Conservation (phyloP, 345 rosid species). For the Aegle marmelos region DNA sequence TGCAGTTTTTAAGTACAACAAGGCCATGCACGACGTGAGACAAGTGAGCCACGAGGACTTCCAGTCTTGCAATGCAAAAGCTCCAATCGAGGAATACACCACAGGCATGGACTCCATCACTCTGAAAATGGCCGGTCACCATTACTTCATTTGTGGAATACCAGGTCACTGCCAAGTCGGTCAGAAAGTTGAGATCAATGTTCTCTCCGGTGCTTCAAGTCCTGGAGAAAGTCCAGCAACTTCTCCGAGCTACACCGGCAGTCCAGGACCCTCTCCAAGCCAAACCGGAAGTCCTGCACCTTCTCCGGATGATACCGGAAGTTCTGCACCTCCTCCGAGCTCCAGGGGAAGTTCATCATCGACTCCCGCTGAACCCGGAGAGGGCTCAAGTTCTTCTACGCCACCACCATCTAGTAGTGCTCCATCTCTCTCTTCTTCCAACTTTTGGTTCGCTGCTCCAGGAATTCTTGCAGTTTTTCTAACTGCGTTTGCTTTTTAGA, state of each 20-base stretch:
- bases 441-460: too few species aligned
- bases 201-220: neutral
- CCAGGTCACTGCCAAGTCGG: slow-evolving; percentile 3
- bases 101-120: neutral
- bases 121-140: neutral
- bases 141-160: neutral
- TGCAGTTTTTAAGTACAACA: neutral
- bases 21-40: neutral
- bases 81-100: neutral
- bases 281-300: too few species aligned
- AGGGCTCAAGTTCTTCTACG: neutral
- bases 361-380: neutral
- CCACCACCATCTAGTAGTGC: neutral
- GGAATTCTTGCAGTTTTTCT: too few species aligned
- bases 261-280: neutral
- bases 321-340: too few species aligned
- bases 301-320: too few species aligned
- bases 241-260: neutral
- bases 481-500: too few species aligned
- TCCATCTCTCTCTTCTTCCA: neutral
- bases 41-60: neutral
- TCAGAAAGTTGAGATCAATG: neutral
- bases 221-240: neutral
- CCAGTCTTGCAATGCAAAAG: neutral
- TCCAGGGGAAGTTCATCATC: neutral